Evolutionary conservation across 768 basidiomycete species (phyloP), one percentile per base, ranked within the genome.

Genomic region (Russula foetens): DNA sequence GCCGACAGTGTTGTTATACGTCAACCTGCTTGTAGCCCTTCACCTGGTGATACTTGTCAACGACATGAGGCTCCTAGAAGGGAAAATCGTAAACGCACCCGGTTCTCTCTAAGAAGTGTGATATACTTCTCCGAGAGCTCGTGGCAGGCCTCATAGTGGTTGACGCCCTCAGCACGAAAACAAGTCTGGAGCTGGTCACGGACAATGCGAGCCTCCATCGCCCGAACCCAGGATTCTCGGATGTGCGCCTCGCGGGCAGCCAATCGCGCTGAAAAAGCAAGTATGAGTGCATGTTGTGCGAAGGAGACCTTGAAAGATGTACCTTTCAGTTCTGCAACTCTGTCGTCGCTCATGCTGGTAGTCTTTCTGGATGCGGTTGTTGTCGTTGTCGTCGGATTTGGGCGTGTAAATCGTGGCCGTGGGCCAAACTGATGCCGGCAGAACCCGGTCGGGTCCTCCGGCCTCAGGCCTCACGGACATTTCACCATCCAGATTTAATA

Each of bases 201-300:
- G 49, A 97, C 92, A 60, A 98, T 78, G 50, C 90, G 84, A 33
- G 85, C 84, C 73, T 97, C 94, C 93, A 98, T 96, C 23, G 90
- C 86, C 67, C 85, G 87, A 33, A 97, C 82, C 95, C 95, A 98
- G 53, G 90, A 90, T 75, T 98, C 94, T 53, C 90, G 84, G 69
- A 98, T 77, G 73, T 82, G 77, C 48, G 82, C 75, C 63, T 96
- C 92, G 43, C 90, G 86, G 66, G 80, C 81, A 67, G 81, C 74
- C 53, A 88, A 72, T 70, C 81, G 83, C 19, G 79, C 89, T 91
- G 59, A 35, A 38, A 28, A 53, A 43, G n/a, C 17, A 11, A 52
- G 11, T 23, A 7, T 39, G 45, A 17, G 23, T 45, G 6, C 12
- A n/a, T n/a, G 21, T 5, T 31, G 43, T 23, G 24, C 11, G 17